Evolutionary conservation across 768 basidiomycete species (phyloP), one percentile per base, ranked within the genome.

Genomic region (Lactifluus piperatus): DNA sequence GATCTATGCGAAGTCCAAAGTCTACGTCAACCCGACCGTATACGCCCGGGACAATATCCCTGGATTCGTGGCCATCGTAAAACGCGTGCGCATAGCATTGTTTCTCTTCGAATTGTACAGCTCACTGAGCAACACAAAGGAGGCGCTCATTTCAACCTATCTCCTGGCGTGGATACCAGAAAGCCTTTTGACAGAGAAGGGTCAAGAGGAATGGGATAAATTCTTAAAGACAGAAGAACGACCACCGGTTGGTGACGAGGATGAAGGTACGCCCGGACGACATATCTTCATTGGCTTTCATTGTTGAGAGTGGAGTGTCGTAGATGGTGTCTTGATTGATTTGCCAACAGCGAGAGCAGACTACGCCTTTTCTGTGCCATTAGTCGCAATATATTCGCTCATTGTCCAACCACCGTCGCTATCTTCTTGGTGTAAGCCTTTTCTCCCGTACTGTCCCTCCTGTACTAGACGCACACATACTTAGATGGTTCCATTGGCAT

Each of bases 131-230:
- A 18, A 8, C 29, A 29, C 44, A 9, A 69, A 91, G 88, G 90
- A 91, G 69, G 84, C 83, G 34, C 69, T 78, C 8, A 88, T 85
- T 68, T 85, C 91, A 11, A 81, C 77, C 4, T 89, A 91, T 70
- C 75, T 94, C 5, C 78, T 97, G 1, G 89, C 91, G 2, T 98
- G 95, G 95, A 89, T 97, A 43, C 95, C 95, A 27, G 91, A 97
- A 67, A 79, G 81, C 3, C 71, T 97, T 37, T 74, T 97, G 53
- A 83, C 88, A 58, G 86, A 92, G 74, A 88, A 83, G 66, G 92
- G 93, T 2, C 71, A 82, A 5, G 78, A 80, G 0, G 94, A 97
- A 71, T 90, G 89, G 83, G 87, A 91, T 70, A 94, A 94, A 69
- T 97, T 94, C 66, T 77, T 88, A 46, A 86, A 81, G 71, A 85